phyloP scores from a whole-genome alignment of 139 green algal species.

The Picocystis salinarum region DNA sequence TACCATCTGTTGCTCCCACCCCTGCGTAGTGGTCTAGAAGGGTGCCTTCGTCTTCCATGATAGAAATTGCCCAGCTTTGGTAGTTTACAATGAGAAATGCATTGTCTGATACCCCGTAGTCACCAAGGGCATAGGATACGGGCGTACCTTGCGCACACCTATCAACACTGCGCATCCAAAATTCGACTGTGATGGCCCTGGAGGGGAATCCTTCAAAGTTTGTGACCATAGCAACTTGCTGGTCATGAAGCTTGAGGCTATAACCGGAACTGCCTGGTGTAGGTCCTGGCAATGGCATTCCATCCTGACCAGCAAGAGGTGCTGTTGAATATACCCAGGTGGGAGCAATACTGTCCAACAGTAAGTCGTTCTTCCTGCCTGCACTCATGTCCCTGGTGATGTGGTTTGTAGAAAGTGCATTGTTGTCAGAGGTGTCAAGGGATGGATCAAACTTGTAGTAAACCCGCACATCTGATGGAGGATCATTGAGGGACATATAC shows the following conservation, averaged over 20 bases:
- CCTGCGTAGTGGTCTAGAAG: slow-evolving; percentile 47
- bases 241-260: slow-evolving; percentile 27
- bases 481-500: too few relatives aligned
- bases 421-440: too few relatives aligned
- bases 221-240: slow-evolving; percentile 46
- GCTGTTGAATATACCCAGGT: slow-evolving; percentile 45
- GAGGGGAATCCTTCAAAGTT: slow-evolving; percentile 54
- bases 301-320: slow-evolving; percentile 30
- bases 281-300: slow-evolving; percentile 24
- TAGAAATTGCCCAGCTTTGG: slow-evolving; percentile 50
- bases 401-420: too few relatives aligned
- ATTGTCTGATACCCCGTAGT: slow-evolving; percentile 54
- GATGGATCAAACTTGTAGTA: slow-evolving; percentile 38
- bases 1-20: slow-evolving; percentile 44
- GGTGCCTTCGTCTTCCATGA: slow-evolving; percentile 75
- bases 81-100: slow-evolving; percentile 72
- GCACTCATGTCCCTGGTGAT: slow-evolving; percentile 5
- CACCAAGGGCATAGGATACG: slow-evolving; percentile 41
- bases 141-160: slow-evolving; percentile 35
- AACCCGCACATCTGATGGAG: slow-evolving; percentile 28
- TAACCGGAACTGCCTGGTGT: slow-evolving; percentile 34
- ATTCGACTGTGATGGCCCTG: slow-evolving; percentile 58
- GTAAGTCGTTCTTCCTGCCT: slow-evolving; percentile 28
- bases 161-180: slow-evolving; percentile 60
- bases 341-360: slow-evolving; percentile 11